A percentile compares a stretch with the other conserved stretches of the same genome.
Evolutionary conservation across 164 flowering plant genomes (phyloP).

Genomic region (Paratinospora sagittata): DNA sequence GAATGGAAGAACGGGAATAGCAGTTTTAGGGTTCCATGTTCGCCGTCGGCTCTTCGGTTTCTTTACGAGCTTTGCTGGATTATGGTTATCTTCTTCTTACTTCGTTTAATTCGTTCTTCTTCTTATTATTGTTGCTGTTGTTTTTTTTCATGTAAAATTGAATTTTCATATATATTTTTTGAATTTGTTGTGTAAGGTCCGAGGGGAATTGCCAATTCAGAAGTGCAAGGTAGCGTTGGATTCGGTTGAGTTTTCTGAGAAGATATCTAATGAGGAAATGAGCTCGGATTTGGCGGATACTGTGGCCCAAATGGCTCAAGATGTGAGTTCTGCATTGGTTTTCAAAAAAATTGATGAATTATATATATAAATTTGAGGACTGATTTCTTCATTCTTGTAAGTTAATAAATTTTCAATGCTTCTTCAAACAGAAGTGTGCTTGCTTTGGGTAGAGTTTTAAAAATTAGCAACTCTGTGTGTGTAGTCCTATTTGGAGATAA

Average conservation of each 20-base stretch:
- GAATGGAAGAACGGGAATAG: conserved; percentile 61
- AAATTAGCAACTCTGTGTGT: background rate
- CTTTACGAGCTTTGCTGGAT: conserved; percentile 81
- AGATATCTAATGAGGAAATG: conserved; percentile 39
- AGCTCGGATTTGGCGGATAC: conserved; percentile 78
- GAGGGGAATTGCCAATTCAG: conserved; percentile 72
- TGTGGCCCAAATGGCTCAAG: conserved; percentile 85
- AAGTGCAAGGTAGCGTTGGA: conserved; percentile 73
- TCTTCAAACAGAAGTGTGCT: background rate
- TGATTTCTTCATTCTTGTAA: background rate
- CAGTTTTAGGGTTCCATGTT: conserved; percentile 38
- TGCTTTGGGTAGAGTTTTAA: background rate
- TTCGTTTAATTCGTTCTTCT: background rate
- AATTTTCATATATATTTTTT: background rate
- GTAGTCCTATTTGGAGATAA: background rate
- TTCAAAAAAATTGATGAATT: too few species aligned
- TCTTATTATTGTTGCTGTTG: background rate
- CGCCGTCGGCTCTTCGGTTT: conserved; percentile 71
- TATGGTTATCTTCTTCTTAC: conserved; percentile 32
- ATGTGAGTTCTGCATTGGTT: conserved; percentile 42
- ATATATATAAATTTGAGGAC: background rate
- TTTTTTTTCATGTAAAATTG: background rate
- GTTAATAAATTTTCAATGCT: background rate
- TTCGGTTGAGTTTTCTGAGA: conserved; percentile 58
- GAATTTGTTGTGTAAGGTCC: conserved; percentile 40